phyloP scores from a whole-genome alignment of 164 flowering plant genomes.

The Dillenia turbinata region DNA sequence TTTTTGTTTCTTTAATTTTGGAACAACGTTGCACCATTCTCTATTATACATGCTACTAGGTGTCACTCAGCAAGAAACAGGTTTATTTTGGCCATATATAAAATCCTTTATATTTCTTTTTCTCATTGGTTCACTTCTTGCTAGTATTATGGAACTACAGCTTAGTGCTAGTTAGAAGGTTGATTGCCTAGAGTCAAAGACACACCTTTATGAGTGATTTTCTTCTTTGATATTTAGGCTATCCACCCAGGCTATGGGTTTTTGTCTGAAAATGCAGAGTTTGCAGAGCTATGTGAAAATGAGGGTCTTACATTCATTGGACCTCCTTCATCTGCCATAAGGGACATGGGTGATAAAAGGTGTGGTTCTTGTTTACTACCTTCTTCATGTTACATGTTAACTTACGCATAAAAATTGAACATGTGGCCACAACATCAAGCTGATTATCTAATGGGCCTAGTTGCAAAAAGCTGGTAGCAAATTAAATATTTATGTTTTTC shows the following conservation, averaged over 20 bases:
- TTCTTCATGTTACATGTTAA: neutral
- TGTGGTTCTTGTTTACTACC: slow-evolving; percentile 11
- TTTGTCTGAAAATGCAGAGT: slow-evolving; percentile 84
- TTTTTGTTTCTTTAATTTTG: neutral
- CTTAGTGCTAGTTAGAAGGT: no score
- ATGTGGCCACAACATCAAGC: no score
- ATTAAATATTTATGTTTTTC: neutral
- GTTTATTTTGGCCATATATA: no score
- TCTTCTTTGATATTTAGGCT: slow-evolving; percentile 54
- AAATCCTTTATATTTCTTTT: no score
- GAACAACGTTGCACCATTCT: no score
- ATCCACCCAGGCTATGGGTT: slow-evolving; percentile 99
- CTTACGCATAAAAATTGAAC: neutral
- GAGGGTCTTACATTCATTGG: slow-evolving; percentile 84
- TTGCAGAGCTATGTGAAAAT: slow-evolving; percentile 90
- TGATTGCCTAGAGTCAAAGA: neutral
- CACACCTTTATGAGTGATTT: slow-evolving; percentile 11
- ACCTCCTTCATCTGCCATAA: slow-evolving; percentile 93
- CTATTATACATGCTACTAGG: no score
- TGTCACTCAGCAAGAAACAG: no score
- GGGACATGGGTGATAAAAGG: slow-evolving; percentile 99
- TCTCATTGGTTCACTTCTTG: no score
- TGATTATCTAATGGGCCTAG: no score
- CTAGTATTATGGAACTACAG: no score
- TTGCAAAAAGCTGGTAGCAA: neutral